Percentiles rank a stretch among this genome's conserved stretches.
Evolutionary conservation across 495 filamentous ascomycete species (phyloP).

Genomic region (Trichoderma erinaceum): DNA sequence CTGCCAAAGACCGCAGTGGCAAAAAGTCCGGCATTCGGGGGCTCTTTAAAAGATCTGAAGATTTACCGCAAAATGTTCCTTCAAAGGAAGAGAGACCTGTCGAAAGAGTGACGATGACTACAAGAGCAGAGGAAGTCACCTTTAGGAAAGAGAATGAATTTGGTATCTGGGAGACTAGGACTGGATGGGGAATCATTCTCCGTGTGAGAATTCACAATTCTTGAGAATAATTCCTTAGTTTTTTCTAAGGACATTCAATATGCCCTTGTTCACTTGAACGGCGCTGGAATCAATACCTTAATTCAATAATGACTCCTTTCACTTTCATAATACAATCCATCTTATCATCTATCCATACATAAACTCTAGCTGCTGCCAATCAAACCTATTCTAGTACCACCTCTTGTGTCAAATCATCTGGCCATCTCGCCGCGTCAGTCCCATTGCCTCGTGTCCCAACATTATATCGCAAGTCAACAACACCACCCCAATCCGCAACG

Average conservation of each 20-base stretch:
- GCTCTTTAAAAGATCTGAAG: constrained; percentile 16
- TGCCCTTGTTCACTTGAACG: neutral
- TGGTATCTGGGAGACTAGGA: constrained; percentile 46
- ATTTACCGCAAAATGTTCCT: constrained; percentile 14
- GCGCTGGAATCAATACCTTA: neutral
- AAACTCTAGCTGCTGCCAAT: no score
- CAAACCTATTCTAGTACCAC: neutral
- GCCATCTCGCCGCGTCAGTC: neutral
- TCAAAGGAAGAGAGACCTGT: constrained; percentile 15
- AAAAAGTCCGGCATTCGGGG: constrained; percentile 24
- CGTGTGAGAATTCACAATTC: constrained; percentile 22
- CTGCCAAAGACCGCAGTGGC: constrained; percentile 29
- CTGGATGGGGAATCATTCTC: constrained; percentile 44
- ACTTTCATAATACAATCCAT: no score
- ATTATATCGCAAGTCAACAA: neutral
- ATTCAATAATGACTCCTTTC: neutral
- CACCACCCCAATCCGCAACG: neutral
- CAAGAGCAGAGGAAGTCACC: constrained; percentile 44
- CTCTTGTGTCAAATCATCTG: neutral
- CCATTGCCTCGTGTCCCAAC: neutral
- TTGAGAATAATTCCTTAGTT: neutral
- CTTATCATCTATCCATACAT: no score
- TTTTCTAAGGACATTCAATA: no score
- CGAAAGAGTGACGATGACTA: constrained; percentile 31
- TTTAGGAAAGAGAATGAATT: constrained; percentile 48